These are phyloP conservation scores for Paraconiothyrium sp. DNA, from an alignment of 2,329 filamentous ascomycete genomes.

Conservation along the genomic window DNA sequence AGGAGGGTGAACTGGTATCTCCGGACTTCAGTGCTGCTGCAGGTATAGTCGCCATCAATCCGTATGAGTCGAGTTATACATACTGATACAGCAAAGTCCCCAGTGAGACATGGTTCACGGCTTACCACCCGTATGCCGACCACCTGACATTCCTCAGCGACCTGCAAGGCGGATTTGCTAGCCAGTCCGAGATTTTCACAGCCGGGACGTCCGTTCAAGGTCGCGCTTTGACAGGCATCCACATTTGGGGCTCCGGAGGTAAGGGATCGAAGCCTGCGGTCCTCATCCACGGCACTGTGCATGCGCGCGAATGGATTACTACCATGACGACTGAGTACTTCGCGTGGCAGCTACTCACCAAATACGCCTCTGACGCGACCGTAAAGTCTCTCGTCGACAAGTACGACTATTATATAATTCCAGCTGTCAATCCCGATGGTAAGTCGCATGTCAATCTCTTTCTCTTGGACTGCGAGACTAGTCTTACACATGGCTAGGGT, in stretches of 20 bases:
- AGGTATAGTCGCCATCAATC: slow-evolving; percentile 26
- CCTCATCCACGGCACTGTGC: slow-evolving; percentile 47
- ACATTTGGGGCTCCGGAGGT: slow-evolving; percentile 50
- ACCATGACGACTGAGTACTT: slow-evolving; percentile 45
- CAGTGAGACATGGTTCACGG: slow-evolving; percentile 47
- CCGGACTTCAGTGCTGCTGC: slow-evolving; percentile 42
- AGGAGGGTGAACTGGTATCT: slow-evolving; percentile 37
- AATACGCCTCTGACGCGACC: slow-evolving; percentile 43
- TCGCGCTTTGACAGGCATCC: slow-evolving; percentile 46
- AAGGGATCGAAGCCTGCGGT: slow-evolving; percentile 49
- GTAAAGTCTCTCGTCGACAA: slow-evolving; percentile 48
- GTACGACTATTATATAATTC: slow-evolving; percentile 48
- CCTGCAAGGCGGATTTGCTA: slow-evolving; percentile 43
- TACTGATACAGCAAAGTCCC: slow-evolving; percentile 34
- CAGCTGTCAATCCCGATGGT: slow-evolving; percentile 34
- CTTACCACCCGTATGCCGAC: slow-evolving; percentile 48
- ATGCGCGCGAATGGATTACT: slow-evolving; percentile 49
- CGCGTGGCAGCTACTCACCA: slow-evolving; percentile 48
- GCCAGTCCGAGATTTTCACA: slow-evolving; percentile 46
- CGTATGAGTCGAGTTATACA: not conserved
- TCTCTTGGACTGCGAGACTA: slow-evolving; percentile 13
- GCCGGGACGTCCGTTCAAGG: slow-evolving; percentile 45
- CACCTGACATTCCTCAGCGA: slow-evolving; percentile 46
- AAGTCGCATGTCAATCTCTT: slow-evolving; percentile 1
- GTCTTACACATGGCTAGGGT: slow-evolving; percentile 33